These are phyloP conservation scores for Kwoniella mangroviensis DNA, from an alignment of 768 basidiomycete species.

Conservation along the genomic window DNA sequence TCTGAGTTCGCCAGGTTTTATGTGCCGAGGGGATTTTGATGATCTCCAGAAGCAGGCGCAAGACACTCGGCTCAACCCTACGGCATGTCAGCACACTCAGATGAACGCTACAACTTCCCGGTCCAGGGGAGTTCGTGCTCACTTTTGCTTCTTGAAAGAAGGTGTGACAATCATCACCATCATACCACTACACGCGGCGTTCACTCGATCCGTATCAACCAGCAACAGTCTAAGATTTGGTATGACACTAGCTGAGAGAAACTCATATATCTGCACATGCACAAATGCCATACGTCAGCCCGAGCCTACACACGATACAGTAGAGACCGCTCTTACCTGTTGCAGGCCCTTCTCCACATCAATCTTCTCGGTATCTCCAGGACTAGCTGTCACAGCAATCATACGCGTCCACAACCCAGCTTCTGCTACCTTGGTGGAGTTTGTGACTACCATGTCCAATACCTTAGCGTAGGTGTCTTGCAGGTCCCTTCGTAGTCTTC, in stretches of 20 bases:
- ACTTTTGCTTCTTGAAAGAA: constrained; percentile 77
- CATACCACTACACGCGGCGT: constrained; percentile 78
- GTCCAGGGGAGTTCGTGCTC: constrained; percentile 24
- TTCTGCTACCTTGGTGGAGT: constrained; percentile 59
- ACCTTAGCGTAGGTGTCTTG: constrained; percentile 89
- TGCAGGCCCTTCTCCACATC: not conserved
- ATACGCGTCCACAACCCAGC: constrained; percentile 28
- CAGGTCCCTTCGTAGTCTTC: constrained; percentile 81
- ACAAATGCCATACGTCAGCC: not conserved
- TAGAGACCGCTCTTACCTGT: constrained; percentile 10
- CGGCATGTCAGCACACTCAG: not conserved
- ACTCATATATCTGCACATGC: constrained; percentile 67
- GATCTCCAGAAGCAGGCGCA: constrained; percentile 77
- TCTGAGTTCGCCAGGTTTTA: constrained; percentile 81
- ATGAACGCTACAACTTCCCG: no score
- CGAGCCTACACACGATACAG: not conserved
- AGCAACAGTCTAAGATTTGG: constrained; percentile 79
- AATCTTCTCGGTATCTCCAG: constrained; percentile 19
- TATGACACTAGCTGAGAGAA: constrained; percentile 70
- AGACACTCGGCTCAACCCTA: constrained; percentile 66
- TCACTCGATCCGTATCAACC: constrained; percentile 80
- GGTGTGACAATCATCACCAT: constrained; percentile 82
- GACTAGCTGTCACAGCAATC: not conserved
- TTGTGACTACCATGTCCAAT: constrained; percentile 75
- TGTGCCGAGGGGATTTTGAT: constrained; percentile 73